Evolutionary conservation across 2,329 filamentous ascomycete species (phyloP).

Genomic region (Claviceps humidiphila): DNA sequence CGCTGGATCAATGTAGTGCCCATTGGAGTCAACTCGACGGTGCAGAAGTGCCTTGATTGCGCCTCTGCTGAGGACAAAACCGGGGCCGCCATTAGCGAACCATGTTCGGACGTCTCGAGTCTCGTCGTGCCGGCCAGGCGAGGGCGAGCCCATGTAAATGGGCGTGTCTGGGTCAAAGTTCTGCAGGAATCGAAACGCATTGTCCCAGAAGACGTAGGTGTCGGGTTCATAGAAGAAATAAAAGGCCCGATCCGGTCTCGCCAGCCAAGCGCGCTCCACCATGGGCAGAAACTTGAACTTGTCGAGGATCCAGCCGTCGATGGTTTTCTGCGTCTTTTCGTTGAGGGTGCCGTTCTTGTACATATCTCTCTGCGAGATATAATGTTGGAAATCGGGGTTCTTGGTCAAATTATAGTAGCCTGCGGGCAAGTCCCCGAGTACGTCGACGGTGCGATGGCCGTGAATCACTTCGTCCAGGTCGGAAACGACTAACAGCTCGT

Average conservation of each 20-base stretch:
- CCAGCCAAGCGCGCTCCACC: conserved; percentile 35
- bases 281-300: conserved; percentile 46
- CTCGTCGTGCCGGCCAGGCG: conserved; percentile 23
- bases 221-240: conserved; percentile 45
- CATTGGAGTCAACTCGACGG: conserved; percentile 18
- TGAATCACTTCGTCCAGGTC: conserved; percentile 33
- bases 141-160: conserved; percentile 42
- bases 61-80: conserved; percentile 42
- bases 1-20: conserved; percentile 27
- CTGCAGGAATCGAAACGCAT: conserved; percentile 35
- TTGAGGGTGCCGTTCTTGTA: conserved; percentile 19
- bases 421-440: conserved; percentile 19
- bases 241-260: conserved; percentile 35
- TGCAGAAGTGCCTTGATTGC: conserved; percentile 29
- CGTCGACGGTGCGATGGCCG: conserved; percentile 29
- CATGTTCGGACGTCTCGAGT: conserved; percentile 22
- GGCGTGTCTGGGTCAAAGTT: conserved; percentile 28
- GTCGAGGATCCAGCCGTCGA: conserved; percentile 38
- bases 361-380: conserved; percentile 27
- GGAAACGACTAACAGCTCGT: conserved; percentile 34
- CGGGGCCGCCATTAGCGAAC: conserved; percentile 45
- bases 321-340: conserved; percentile 17
- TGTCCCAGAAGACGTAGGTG: conserved; percentile 30
- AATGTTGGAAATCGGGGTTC: conserved; percentile 25
- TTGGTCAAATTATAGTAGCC: conserved; percentile 19